These are phyloP conservation scores for Lasiosphaeria miniovina DNA, from an alignment of 495 filamentous ascomycete species.

Conservation along the genomic window DNA sequence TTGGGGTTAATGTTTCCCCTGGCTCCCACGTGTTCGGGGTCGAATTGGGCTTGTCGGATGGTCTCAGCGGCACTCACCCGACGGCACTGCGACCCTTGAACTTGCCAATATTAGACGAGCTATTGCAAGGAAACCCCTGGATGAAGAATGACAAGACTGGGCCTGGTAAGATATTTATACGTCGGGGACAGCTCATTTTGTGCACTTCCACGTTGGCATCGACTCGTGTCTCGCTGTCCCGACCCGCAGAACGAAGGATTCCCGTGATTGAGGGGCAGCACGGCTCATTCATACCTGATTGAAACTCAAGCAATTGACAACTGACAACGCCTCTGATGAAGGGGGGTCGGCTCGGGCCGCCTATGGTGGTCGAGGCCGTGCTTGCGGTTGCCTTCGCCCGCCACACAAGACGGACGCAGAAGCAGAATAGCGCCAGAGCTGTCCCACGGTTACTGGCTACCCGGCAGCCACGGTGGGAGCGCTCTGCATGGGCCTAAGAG, in stretches of 20 bases:
- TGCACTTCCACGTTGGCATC: background rate
- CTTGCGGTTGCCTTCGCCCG: background rate
- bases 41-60: background rate
- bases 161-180: too few species aligned
- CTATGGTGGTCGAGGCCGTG: background rate
- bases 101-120: background rate
- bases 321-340: constrained; percentile 2
- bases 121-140: too few species aligned
- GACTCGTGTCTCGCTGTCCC: background rate
- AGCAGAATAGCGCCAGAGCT: constrained; percentile 16
- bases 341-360: constrained; percentile 5
- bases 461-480: constrained; percentile 12
- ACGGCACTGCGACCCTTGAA: background rate
- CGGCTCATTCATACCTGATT: background rate
- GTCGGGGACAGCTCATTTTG: too few species aligned
- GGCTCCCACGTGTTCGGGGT: background rate
- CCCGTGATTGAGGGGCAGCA: background rate
- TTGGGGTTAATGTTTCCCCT: background rate
- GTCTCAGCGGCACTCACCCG: background rate
- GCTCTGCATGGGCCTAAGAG: constrained; percentile 15
- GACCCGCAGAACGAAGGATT: background rate
- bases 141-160: too few species aligned
- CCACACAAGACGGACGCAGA: constrained; percentile 9
- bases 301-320: constrained; percentile 8
- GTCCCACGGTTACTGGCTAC: constrained; percentile 22